Percentiles rank a stretch among this genome's conserved stretches.
These are phyloP conservation scores for Cytospora chrysosperma DNA, from an alignment of 2,329 filamentous ascomycete genomes.

Conservation along the genomic window DNA sequence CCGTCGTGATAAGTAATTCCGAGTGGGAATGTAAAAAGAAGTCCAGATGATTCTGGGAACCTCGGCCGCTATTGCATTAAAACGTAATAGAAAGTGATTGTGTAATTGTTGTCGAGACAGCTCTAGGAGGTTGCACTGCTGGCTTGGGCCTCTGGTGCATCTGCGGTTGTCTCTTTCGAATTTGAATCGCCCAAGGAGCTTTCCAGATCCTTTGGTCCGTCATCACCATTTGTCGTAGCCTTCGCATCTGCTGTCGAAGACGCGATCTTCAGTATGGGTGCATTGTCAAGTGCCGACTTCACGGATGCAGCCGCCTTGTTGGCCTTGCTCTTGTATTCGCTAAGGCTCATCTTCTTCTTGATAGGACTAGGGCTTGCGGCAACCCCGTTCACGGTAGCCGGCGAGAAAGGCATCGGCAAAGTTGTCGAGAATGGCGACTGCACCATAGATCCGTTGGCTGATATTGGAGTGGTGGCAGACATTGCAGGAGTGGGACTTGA, in stretches of 20 bases:
- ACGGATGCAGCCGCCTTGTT: slow-evolving; percentile 49
- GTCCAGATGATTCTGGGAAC: slow-evolving; percentile 7
- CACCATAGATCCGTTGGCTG: slow-evolving; percentile 41
- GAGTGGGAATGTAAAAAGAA: slow-evolving; percentile 17
- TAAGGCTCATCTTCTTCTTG: slow-evolving; percentile 67
- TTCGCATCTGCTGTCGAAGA: slow-evolving; percentile 41
- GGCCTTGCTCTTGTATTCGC: slow-evolving; percentile 62
- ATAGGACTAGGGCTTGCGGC: slow-evolving; percentile 55
- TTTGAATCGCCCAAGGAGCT: not conserved
- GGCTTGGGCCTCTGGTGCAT: not conserved
- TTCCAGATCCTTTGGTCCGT: slow-evolving; percentile 1
- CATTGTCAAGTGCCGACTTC: slow-evolving; percentile 23
- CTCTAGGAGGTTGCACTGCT: not conserved
- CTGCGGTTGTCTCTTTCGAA: not conserved
- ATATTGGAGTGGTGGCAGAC: slow-evolving; percentile 45
- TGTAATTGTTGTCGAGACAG: not conserved
- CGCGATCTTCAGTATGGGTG: slow-evolving; percentile 44
- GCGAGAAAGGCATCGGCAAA: slow-evolving; percentile 44
- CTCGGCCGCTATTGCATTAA: slow-evolving; percentile 13
- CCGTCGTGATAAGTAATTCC: slow-evolving; percentile 11
- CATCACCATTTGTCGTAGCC: slow-evolving; percentile 31
- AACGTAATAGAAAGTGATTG: slow-evolving; percentile 14
- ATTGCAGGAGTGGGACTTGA: slow-evolving; percentile 39
- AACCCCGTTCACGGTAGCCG: slow-evolving; percentile 43
- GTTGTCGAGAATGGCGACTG: slow-evolving; percentile 52